Evolutionary conservation across 768 basidiomycete genomes (phyloP), one percentile per base, ranked within the genome.

Genomic region (Coprinellus aureogranulatus): DNA sequence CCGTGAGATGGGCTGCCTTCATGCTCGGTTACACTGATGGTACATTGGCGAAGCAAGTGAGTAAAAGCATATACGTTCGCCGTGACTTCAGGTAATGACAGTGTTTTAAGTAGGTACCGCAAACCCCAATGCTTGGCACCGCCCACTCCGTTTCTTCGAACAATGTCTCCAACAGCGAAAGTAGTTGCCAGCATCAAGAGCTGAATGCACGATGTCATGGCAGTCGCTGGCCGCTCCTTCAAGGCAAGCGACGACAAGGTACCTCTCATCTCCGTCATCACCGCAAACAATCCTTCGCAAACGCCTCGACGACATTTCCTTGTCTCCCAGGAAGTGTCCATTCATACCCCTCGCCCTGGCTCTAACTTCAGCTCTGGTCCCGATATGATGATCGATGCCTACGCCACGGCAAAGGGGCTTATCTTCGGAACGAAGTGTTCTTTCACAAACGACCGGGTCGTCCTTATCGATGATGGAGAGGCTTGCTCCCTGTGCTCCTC

Each of bases 1-100:
- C 53, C 52, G 57, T 51, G 22, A 58, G 53, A 40, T 58, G 57
- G 57, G 9, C 34, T 10, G 57, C 51, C 27, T 47, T 58, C 34
- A 41, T 58, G 11, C 45, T 58, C 22, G 52, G 57, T 20, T 53
- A 48, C 30, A 22, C 44, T 3, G 57, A 58, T 39, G 47, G 44
- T 2, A 34, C 11, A 20, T 52, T 12, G 42, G 20, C 14, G 30
- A 44, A 14, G 48, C 27, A 26, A 50, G 56, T 58, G 30, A 20
- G 56, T 40, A 22, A 30, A n/a, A 2, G 12, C n/a, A 10, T 14
- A 12, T 11, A n/a, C 14, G 9, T 22, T 18, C 40, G n/a, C n/a
- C 20, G n/a, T n/a, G 18, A n/a, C 11, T 44, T 41, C 1, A 20
- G 11, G 34, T 47, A 34, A n/a, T 44, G 22, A 31, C 40, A 47